Base-by-base conservation (phyloP, 208 protist genomes). In the Balamuthia mandrillaris region DNA sequence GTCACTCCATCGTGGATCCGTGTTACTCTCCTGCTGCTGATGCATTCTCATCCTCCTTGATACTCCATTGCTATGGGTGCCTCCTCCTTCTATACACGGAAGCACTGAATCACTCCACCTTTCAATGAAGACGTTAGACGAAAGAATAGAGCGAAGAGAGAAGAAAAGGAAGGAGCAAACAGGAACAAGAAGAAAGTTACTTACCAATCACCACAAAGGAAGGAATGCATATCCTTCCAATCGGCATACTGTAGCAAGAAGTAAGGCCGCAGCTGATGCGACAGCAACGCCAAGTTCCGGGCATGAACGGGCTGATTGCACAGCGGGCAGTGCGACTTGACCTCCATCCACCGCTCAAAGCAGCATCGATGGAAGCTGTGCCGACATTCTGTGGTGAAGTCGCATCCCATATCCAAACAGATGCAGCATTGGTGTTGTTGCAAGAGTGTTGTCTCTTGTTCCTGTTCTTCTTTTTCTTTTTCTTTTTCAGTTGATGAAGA, bases 221-320 rank as follows among this genome's bases (percentile, higher is more conserved):
- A 74, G 41, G 44, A 42, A 24, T 74, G 65, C 65, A 74, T 74
- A 31, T 49, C 10, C 18, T 42, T 42, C 65, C 65, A 74, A 16
- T 74, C 65, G 65, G 44, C 51, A 42, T 74, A 74, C 39, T 74
- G 44, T 16, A 74, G 65, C 65, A 74, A 35, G 29, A 74, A 74
- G 65, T 74, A 74, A 10, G 44, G 4, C 39, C 31, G 29, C 5
- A 74, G 65, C n/a, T n/a, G n/a, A n/a, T n/a, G n/a, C 39, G 24
- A 52, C 39, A 35, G 65, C 31, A 42, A 52, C 65, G 39, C 44
- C 18, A 74, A 42, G 37, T 74, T 35, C 21, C 51, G 44, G 65
- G 18, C 51, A 29, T 74, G 37, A 29, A 74, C 51, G 41, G 39
- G 65, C 65, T 74, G 65, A 6, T 35, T 74, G 65, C 65, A 74